Evolutionary conservation across 805 yeast species (phyloP).

Genomic region (Metschnikowia henanensis): DNA sequence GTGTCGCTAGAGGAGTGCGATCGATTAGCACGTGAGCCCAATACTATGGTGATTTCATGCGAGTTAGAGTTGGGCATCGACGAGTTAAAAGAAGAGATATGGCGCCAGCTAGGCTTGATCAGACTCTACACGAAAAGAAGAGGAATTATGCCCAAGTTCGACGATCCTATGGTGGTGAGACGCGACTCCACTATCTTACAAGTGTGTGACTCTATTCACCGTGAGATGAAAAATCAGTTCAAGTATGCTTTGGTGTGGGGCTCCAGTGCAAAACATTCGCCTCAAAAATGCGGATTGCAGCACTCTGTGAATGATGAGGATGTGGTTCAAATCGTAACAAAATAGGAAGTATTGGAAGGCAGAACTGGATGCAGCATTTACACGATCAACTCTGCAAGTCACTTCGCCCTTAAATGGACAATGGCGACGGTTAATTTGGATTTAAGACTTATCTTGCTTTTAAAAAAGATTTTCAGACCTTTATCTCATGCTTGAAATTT

Average conservation of each 20-base stretch:
- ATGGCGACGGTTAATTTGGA: no score
- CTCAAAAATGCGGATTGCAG: constrained; percentile 91
- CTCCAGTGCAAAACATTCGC: constrained; percentile 89
- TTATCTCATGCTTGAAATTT: no score
- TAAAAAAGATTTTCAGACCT: no score
- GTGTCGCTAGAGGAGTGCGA: constrained; percentile 95
- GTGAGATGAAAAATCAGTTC: constrained; percentile 89
- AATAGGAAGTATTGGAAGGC: no score
- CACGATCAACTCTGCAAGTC: no score
- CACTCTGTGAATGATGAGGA: constrained; percentile 91
- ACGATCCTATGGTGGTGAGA: constrained; percentile 91
- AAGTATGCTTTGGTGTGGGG: constrained; percentile 98
- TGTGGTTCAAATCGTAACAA: constrained; percentile 87
- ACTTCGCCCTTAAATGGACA: no score
- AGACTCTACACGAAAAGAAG: constrained; percentile 87
- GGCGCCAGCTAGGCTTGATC: constrained; percentile 81
- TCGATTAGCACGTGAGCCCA: constrained; percentile 86
- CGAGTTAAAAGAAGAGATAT: constrained; percentile 88
- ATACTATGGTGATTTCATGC: constrained; percentile 93
- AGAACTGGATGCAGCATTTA: no score
- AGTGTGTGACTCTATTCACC: constrained; percentile 88
- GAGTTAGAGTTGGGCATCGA: constrained; percentile 83
- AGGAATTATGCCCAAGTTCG: constrained; percentile 77
- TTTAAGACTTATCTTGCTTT: no score
- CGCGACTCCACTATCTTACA: constrained; percentile 75